Base-by-base conservation (phyloP, 2,329 filamentous ascomycete genomes). In the Graphilbum sp. region DNA sequence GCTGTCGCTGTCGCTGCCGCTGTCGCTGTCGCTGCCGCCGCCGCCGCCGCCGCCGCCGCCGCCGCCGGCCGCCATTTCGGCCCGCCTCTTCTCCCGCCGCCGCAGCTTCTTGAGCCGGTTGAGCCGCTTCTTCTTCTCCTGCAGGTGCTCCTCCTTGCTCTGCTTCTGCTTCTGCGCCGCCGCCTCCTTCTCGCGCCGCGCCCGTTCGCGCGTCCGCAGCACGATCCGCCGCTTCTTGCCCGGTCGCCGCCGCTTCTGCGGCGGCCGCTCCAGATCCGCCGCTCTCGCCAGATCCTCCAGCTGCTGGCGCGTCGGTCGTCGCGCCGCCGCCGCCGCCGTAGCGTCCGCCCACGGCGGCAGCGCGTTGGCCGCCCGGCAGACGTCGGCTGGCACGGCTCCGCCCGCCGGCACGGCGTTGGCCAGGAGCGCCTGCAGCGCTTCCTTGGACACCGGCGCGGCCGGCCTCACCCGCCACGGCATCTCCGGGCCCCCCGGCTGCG, bases 81-180 rank as follows among this genome's bases (percentile, higher is more conserved):
- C 66, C 50, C 63, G 71, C 44, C 65, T 69, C 54, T 76, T 76
- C 32, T 64, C 61, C 48, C 65, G 63, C 49, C 64, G 61, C 52
- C 71, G 69, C 43, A 75, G 46, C 57, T 77, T 75, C 59, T 70
- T 75, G 47, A 66, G 52, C 41, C 69, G 55, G 46, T 78, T 78
- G 45, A 73, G 50, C 45, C 70, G 61, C 56, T 73, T 73, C 58
- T 73, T 74, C 61, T 75, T 76, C 39, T 75, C 69, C 47, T 60
- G 63, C 23, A 74, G 45, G 35, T 67, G 63, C 45, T 72, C 64
- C 49, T 73, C 70, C 53, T 72, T 76, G 16, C 60, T 58, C 43
- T 58, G 13, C 35, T 55, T 47, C 39, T 59, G 55, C 45, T 57
- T 60, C 44, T 52, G 58, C 20, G 50, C 54, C 5, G 50, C 54